Evolutionary conservation across 75 land plant species (phyloP), one percentile per base, ranked within the genome.

Genomic region (Gnetum montanum): DNA sequence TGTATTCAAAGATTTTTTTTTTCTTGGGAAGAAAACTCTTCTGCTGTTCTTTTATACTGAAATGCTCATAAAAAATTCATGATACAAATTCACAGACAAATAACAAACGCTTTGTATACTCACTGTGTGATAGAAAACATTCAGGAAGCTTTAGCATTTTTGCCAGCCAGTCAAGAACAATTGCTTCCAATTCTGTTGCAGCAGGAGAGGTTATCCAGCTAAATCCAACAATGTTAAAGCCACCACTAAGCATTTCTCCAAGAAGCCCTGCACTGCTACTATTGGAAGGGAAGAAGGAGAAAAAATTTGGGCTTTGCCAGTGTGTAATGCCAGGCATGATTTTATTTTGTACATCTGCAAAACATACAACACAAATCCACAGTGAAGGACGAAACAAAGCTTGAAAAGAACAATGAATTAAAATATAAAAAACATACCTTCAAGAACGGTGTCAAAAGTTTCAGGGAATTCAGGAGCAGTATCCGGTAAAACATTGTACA

Each of bases 181-280:
- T 90, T 46, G 75, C 65, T 71, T 90, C 96, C 46, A 90, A 84
- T 60, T 90, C 96, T 8, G 92, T 90, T 25, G 92, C 96, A 47
- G 92, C 92, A 44, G 96, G 96, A 59, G 87, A 90, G 49, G 91
- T 74, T 11, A 86, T 65, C 96, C 96, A 90, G 53, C 91, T 90
- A 64, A 90, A 90, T 18, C 91, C 91, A 49, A 83, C 75, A 55
- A 90, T 78, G 45, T 77, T 90, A 22, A 90, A 40, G 45, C 80
- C 91, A 58, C 79, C 84, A 70, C 91, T 82, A n/a, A 90, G 82
- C 92, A 90, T 86, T 71, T 90, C 96, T n/a, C 96, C 96, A 10
- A 90, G 20, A 38, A 90, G 75, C 8, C 92, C 87, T 20, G 96
- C 96, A 41, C 65, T 73, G 52, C 96, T 86, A 34, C 82, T 75